These are phyloP conservation scores for Citrus medica DNA, from an alignment of 345 rosid species.

Conservation along the genomic window DNA sequence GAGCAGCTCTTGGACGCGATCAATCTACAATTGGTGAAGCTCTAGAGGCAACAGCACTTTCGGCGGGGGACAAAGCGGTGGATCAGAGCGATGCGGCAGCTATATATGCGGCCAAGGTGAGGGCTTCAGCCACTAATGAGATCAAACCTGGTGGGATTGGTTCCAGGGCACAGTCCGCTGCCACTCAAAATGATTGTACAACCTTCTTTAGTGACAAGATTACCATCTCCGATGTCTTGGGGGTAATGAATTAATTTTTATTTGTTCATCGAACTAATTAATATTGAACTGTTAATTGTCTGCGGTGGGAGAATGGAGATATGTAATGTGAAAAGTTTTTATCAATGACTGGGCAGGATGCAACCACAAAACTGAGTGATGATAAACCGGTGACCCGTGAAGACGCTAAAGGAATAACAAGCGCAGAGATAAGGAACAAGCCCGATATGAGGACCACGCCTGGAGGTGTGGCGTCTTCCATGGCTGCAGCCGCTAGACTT, in stretches of 20 bases:
- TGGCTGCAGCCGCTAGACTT: constrained; percentile 50
- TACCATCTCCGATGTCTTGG: constrained; percentile 36
- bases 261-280: too few relatives aligned
- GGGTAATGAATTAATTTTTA: constrained; percentile 23
- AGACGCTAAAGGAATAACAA: constrained; percentile 49
- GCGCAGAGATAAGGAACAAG: constrained; percentile 46
- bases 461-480: constrained; percentile 54
- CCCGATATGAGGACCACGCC: constrained; percentile 36
- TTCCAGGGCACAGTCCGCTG: constrained; percentile 46
- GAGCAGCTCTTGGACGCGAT: constrained; percentile 12
- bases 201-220: constrained; percentile 29
- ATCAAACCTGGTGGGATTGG: constrained; percentile 37
- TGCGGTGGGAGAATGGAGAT: too few relatives aligned
- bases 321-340: too few relatives aligned
- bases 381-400: constrained; percentile 49
- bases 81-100: constrained; percentile 55
- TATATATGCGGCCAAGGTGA: constrained; percentile 48
- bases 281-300: not conserved
- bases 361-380: constrained; percentile 28
- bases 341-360: constrained; percentile 30
- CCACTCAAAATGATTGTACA: constrained; percentile 25
- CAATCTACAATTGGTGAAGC: constrained; percentile 53
- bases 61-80: constrained; percentile 46
- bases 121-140: constrained; percentile 32
- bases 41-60: constrained; percentile 41